These are phyloP conservation scores for Kwoniella dendrophila DNA, from an alignment of 768 basidiomycete genomes.

Conservation along the genomic window DNA sequence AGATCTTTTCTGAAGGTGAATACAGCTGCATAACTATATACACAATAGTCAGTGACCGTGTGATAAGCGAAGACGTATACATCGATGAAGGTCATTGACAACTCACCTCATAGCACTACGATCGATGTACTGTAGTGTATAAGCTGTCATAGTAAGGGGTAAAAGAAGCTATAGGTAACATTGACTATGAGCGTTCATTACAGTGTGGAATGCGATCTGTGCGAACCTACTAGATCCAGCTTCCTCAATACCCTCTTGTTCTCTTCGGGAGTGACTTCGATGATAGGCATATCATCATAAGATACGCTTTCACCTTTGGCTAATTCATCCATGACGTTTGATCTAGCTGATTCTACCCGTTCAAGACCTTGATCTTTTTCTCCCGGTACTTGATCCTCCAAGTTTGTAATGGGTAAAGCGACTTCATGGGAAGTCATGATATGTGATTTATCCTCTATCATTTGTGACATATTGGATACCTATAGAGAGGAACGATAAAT, in stretches of 20 bases:
- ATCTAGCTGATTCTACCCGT: constrained; percentile 26
- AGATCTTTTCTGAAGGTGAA: constrained; percentile 38
- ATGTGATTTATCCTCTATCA: constrained; percentile 2
- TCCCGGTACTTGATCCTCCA: neutral
- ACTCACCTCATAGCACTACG: constrained; percentile 39
- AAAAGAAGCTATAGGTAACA: constrained; percentile 19
- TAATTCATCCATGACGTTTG: constrained; percentile 24
- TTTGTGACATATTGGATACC: constrained; percentile 1
- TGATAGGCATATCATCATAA: constrained; percentile 25
- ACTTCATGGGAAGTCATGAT: neutral
- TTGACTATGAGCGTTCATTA: neutral
- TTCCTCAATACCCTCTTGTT: constrained; percentile 34
- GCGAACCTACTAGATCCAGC: constrained; percentile 30
- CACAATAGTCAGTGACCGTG: neutral
- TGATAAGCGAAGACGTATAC: neutral
- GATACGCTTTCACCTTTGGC: constrained; percentile 26
- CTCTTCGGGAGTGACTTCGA: constrained; percentile 23
- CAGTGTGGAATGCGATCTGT: no score
- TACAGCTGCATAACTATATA: constrained; percentile 37
- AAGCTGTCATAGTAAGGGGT: constrained; percentile 38
- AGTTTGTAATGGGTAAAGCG: neutral
- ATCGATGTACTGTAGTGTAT: constrained; percentile 41
- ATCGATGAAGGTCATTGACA: neutral
- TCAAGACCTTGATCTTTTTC: constrained; percentile 18
- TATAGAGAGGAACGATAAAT: neutral